Percentiles rank a stretch among this genome's conserved stretches.
Evolutionary conservation across 2,329 filamentous ascomycete genomes (phyloP).

Genomic region (Apiospora koreana): DNA sequence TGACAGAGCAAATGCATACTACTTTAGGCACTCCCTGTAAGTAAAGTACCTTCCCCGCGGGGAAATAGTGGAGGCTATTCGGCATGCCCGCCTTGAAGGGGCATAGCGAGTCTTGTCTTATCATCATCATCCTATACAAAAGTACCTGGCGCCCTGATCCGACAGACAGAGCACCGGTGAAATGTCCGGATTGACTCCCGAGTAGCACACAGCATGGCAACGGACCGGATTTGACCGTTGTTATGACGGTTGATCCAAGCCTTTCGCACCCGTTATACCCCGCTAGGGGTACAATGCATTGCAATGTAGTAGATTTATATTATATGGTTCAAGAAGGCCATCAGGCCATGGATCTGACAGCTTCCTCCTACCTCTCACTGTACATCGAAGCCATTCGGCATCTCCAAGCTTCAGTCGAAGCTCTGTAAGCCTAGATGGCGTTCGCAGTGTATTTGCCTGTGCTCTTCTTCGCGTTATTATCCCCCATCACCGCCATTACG

Average conservation of each 20-base stretch:
- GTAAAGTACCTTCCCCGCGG: neutral
- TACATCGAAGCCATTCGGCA: neutral
- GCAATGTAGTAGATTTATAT: neutral
- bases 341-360: neutral
- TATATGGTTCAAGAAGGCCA: neutral
- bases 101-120: neutral
- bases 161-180: neutral
- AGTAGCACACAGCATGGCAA: neutral
- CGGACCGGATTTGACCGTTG: neutral
- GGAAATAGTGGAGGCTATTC: constrained; percentile 7
- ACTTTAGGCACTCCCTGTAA: neutral
- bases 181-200: neutral
- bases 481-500: neutral
- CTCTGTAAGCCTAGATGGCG: neutral
- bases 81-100: neutral
- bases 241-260: neutral
- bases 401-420: neutral
- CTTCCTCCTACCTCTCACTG: neutral
- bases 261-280: neutral
- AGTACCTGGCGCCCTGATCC: neutral
- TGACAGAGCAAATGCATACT: neutral
- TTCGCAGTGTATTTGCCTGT: neutral
- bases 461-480: neutral
- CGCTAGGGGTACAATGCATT: neutral
- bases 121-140: neutral